Percentiles rank a stretch among this genome's conserved stretches.
phyloP scores from a whole-genome alignment of 768 basidiomycete species.

The Boletus edulis region DNA sequence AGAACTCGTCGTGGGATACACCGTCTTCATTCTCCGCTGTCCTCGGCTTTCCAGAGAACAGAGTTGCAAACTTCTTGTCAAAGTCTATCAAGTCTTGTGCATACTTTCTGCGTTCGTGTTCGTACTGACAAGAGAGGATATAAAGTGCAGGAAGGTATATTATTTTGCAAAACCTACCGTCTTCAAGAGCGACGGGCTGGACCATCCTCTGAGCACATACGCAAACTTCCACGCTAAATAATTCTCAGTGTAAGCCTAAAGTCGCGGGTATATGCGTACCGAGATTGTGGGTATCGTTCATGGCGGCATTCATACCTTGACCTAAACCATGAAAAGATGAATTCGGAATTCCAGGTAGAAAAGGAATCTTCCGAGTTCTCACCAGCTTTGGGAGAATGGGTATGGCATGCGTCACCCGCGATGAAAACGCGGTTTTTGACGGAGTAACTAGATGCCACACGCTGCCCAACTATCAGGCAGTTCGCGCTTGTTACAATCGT shows the following conservation, averaged over 20 bases:
- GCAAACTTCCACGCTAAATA: constrained; percentile 43
- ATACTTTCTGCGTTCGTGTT: constrained; percentile 60
- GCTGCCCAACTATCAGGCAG: constrained; percentile 56
- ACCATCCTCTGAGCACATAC: constrained; percentile 40
- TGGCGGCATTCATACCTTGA: constrained; percentile 73
- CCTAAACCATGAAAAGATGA: constrained; percentile 32
- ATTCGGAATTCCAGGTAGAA: not conserved
- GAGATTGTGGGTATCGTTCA: constrained; percentile 73
- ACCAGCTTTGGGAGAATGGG: constrained; percentile 65
- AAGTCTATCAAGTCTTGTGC: constrained; percentile 69
- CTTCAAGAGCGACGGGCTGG: constrained; percentile 33
- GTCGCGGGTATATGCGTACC: constrained; percentile 29
- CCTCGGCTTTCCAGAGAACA: constrained; percentile 41
- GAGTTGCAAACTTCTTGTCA: constrained; percentile 56
- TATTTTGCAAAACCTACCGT: constrained; percentile 26
- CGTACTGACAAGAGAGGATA: constrained; percentile 43
- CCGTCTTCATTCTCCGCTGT: constrained; percentile 37
- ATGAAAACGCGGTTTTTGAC: constrained; percentile 65
- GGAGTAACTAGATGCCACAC: constrained; percentile 62
- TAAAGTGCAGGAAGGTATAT: not conserved
- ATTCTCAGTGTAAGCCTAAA: constrained; percentile 48
- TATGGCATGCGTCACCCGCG: constrained; percentile 70
- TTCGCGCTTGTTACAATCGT: not conserved
- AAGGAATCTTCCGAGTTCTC: not conserved
- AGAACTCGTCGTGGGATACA: constrained; percentile 32